phyloP scores from a whole-genome alignment of 306 rosid species.

The Sechiopsis laciniata region DNA sequence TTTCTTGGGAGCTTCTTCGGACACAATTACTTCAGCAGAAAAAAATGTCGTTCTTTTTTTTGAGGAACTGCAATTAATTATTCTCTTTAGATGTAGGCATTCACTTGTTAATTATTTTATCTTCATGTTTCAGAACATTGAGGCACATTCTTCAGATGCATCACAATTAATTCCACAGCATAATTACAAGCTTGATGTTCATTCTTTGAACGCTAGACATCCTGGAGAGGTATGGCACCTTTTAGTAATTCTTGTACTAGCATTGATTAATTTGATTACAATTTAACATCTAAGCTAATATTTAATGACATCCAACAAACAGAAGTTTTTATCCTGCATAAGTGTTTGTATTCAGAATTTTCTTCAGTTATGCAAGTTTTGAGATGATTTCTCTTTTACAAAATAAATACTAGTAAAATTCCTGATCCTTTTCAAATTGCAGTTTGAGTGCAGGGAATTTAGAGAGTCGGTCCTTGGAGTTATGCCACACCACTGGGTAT shows the following conservation, averaged over 20 bases:
- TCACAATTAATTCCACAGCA: constrained; percentile 85
- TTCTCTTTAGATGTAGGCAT: not conserved
- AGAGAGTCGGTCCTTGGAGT: constrained; percentile 95
- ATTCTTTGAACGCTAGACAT: constrained; percentile 68
- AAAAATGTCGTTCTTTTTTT: not conserved
- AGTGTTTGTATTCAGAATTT: not conserved
- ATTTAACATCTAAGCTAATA: not conserved
- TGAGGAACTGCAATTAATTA: not conserved
- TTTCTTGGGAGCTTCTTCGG: not conserved
- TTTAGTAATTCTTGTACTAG: not conserved
- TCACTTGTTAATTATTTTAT: constrained; percentile 21
- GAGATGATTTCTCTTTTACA: not conserved
- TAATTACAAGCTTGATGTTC: constrained; percentile 95
- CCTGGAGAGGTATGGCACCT: constrained; percentile 80
- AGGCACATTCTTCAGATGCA: constrained; percentile 79
- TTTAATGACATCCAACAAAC: not conserved
- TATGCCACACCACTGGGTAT: constrained; percentile 98
- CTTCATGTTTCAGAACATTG: constrained; percentile 59
- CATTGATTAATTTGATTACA: not conserved
- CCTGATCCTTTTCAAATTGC: constrained; percentile 40
- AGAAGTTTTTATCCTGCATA: not conserved
- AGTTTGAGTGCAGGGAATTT: constrained; percentile 97
- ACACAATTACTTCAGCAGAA: not conserved
- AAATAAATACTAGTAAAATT: not conserved
- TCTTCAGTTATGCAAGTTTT: not conserved